Percentiles rank a stretch among this genome's conserved stretches.
phyloP scores from a whole-genome alignment of 2,329 filamentous ascomycete genomes.

The Colletotrichum lupini region DNA sequence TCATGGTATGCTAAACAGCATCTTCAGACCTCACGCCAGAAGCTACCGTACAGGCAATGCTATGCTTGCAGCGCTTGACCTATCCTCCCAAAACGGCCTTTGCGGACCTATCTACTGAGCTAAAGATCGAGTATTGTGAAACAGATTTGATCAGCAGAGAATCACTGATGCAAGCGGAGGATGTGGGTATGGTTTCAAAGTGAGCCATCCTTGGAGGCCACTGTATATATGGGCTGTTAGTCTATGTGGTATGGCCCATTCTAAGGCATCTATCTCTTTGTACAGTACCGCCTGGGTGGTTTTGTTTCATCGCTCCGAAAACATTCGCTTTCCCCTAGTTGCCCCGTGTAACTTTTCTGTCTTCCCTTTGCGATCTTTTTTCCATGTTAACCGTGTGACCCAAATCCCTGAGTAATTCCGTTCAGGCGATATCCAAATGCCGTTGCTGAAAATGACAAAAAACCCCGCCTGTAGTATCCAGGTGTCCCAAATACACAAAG shows the following conservation, averaged over 20 bases:
- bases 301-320: background rate
- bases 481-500: background rate
- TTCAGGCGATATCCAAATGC: background rate
- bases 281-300: background rate
- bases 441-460: background rate
- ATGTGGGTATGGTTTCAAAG: background rate
- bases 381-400: background rate
- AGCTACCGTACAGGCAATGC: background rate
- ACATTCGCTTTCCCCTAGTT: background rate
- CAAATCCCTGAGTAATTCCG: background rate
- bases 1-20: background rate
- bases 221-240: background rate
- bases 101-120: too few relatives aligned
- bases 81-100: too few relatives aligned
- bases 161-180: background rate
- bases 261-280: conserved; percentile 24
- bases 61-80: too few relatives aligned
- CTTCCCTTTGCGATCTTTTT: conserved; percentile 1
- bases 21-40: background rate
- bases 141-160: background rate
- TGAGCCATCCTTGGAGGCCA: conserved; percentile 6
- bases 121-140: background rate
- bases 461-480: background rate
- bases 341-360: background rate
- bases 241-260: background rate